Evolutionary conservation across 2,329 filamentous ascomycete genomes (phyloP).

Genomic region (Kalmusia sp.): DNA sequence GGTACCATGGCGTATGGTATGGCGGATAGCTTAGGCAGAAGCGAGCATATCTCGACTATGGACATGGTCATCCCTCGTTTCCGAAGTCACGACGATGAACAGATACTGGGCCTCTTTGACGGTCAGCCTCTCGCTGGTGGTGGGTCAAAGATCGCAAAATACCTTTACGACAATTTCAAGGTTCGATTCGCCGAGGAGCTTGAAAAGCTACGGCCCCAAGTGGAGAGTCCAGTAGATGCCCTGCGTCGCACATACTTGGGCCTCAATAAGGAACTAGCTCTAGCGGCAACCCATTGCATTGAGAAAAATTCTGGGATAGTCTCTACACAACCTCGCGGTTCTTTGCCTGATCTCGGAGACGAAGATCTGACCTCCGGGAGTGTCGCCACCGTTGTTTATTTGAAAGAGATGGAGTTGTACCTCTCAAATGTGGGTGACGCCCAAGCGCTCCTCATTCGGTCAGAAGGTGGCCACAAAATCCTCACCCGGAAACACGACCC

Average conservation of each 20-base stretch:
- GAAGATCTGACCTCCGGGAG: constrained; percentile 91
- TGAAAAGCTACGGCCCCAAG: constrained; percentile 67
- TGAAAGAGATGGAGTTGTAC: constrained; percentile 88
- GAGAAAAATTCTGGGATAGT: constrained; percentile 65
- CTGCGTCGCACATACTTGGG: constrained; percentile 84
- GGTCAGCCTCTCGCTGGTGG: constrained; percentile 87
- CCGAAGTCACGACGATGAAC: constrained; percentile 87
- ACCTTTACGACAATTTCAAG: constrained; percentile 93
- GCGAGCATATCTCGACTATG: constrained; percentile 93
- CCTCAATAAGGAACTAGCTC: constrained; percentile 93
- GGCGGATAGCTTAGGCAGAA: constrained; percentile 91
- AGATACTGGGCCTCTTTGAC: constrained; percentile 93
- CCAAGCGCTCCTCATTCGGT: constrained; percentile 93
- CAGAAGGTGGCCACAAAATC: constrained; percentile 81
- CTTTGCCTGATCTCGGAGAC: constrained; percentile 79
- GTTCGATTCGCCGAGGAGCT: constrained; percentile 83
- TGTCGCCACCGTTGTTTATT: constrained; percentile 88
- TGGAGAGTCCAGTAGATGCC: constrained; percentile 85
- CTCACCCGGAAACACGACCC: constrained; percentile 94
- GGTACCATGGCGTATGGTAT: constrained; percentile 94
- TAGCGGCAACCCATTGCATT: constrained; percentile 78
- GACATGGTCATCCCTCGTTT: constrained; percentile 95
- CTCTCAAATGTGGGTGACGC: constrained; percentile 96
- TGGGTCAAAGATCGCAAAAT: constrained; percentile 96
- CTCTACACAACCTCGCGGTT: constrained; percentile 67